Evolutionary conservation across 1,284 basidiomycete genomes (phyloP), one percentile per base, ranked within the genome.

Genomic region (Puccinia triticina): DNA sequence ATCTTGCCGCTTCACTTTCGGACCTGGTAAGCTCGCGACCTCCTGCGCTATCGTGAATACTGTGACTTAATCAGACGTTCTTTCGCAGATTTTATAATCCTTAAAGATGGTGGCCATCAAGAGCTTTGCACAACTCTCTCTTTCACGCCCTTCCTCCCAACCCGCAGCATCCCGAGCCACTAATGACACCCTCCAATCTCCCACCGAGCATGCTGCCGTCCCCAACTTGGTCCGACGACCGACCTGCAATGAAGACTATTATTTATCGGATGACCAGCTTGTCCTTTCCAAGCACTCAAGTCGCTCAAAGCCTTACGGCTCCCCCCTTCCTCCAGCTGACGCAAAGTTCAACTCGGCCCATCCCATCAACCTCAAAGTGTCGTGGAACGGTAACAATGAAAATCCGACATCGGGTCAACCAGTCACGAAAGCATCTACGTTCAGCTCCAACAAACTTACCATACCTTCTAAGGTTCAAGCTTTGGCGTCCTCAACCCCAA

Each of bases 241-340:
- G 37, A 59, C 66, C 21, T 79, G 61, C 46, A 55, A 80, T 71
- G 78, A 80, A 26, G 78, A 80, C 40, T 73, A 72, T 21, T 80
- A 80, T 71, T 53, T 80, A 18, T 80, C 78, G 14, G 78, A 80
- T 40, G 69, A 80, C 26, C 69, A 72, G 59, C 53, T 80, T 34
- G 37, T 74, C 32, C 64, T 67, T 67, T 34, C 64, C 21, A 40
- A 67, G 21, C 64, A 34, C 48, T 74, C 72, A 8, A 46, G 18
- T n/a, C 73, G 43, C 21, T 76, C 55, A 18, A 73, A 76, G 57
- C 34, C 50, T 8, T 59, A 37, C n/a, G 48, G 48, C 48, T 29
- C 48, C 11, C 7, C 48, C 48, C 71, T 50, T 10, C 48, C 71
- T 53, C 18, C 29, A 34, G 53, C 37, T 46, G 46, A 46, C 46